Percentiles rank a stretch among this genome's conserved stretches.
Evolutionary conservation across 164 flowering plant species (phyloP).

Genomic region (Piper betle): DNA sequence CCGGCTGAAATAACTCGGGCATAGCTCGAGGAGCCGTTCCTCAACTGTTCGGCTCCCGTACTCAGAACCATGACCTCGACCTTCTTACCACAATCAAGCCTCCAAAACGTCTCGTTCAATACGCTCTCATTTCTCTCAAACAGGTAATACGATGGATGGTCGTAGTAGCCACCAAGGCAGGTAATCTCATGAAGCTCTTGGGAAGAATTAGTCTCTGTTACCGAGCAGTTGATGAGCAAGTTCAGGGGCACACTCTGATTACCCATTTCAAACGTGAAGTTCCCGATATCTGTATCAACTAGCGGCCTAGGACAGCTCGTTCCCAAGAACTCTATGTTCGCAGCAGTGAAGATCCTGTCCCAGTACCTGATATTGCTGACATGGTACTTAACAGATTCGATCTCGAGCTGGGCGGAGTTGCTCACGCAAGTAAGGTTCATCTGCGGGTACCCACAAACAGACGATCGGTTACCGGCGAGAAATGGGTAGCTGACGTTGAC

Average conservation of each 20-base stretch:
- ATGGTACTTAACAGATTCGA: neutral
- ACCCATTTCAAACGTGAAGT: neutral
- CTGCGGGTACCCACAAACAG: neutral
- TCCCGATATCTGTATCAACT: neutral
- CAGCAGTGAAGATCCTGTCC: neutral
- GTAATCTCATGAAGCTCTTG: neutral
- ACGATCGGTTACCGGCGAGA: neutral
- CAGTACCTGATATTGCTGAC: neutral
- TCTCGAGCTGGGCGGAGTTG: neutral
- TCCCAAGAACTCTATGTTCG: neutral
- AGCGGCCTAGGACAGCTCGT: neutral
- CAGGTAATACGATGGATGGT: neutral
- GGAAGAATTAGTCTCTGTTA: too few relatives aligned
- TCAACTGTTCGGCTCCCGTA: neutral
- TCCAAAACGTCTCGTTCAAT: neutral
- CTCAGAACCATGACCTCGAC: neutral
- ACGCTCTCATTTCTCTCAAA: neutral
- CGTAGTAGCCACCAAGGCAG: neutral
- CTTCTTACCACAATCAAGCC: neutral
- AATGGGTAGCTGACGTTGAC: conserved; percentile 1
- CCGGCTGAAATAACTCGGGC: neutral
- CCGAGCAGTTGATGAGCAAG: neutral
- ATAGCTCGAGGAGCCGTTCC: neutral
- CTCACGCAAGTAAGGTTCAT: neutral
- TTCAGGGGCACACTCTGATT: neutral